These are phyloP conservation scores for Collybia nuda DNA, from an alignment of 768 basidiomycete genomes.

Conservation along the genomic window DNA sequence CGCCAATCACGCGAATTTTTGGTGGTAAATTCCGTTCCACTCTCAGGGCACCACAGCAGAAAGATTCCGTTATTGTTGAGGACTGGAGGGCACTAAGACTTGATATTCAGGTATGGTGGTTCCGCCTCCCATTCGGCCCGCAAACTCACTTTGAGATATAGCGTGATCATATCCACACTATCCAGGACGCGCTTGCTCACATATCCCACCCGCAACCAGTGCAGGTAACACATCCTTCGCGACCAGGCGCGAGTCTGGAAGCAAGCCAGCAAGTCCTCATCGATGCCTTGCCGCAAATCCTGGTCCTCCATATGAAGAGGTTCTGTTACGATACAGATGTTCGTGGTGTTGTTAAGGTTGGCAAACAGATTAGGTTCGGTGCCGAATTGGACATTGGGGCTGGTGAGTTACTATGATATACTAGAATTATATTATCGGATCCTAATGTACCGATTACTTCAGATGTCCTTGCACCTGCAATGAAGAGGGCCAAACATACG, in stretches of 20 bases:
- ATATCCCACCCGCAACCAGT: slow-evolving; percentile 82
- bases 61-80: slow-evolving; percentile 86
- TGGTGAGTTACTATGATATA: slow-evolving; percentile 40
- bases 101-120: slow-evolving; percentile 75
- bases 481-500: slow-evolving; percentile 40
- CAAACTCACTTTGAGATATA: slow-evolving; percentile 23
- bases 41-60: slow-evolving; percentile 75
- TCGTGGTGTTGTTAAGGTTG: slow-evolving; percentile 81
- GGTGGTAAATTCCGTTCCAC: slow-evolving; percentile 91
- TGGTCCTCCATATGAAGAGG: slow-evolving; percentile 88
- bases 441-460: neutral
- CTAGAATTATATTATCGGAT: neutral
- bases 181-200: slow-evolving; percentile 79
- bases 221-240: slow-evolving; percentile 61
- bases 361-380: slow-evolving; percentile 77
- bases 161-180: slow-evolving; percentile 72
- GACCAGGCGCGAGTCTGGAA: slow-evolving; percentile 62
- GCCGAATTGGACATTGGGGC: slow-evolving; percentile 75
- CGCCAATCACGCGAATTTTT: slow-evolving; percentile 89
- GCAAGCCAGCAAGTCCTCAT: slow-evolving; percentile 66
- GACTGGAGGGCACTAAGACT: slow-evolving; percentile 88
- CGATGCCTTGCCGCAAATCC: slow-evolving; percentile 78
- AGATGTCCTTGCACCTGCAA: slow-evolving; percentile 64
- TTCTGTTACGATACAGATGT: slow-evolving; percentile 82
- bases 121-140: neutral